Evolutionary conservation across 2,329 filamentous ascomycete genomes (phyloP), one percentile per base, ranked within the genome.

Genomic region (Clonostachys byssicola): DNA sequence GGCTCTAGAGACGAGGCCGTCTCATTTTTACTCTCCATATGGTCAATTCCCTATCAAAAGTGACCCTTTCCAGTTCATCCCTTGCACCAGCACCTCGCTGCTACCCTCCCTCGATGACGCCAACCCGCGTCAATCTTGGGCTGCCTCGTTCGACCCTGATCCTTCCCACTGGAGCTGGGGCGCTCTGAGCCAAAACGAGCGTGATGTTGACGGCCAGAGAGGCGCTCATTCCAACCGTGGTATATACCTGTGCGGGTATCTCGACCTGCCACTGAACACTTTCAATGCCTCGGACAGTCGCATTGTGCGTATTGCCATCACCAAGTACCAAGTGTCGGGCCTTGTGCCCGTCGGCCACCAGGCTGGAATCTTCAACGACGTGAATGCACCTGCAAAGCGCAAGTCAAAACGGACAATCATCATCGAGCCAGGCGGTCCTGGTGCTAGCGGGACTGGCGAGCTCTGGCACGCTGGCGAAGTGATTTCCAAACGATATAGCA

Each of bases 361-460:
- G 10, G 23, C 23, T 30, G 23, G 23, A 10, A 30, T 30, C 3
- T 10, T 10, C 23, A 30, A 30, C 9, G 23, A 30, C 10, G 23
- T 10, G 23, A 30, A 30, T 10, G 23, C 23, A 30, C 23, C 23
- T 30, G 23, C 23, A 30, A 52, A 60, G 44, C 52, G 47, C 33
- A 18, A 14, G 46, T 76, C 70, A 52, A 57, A 67, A 43, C 63
- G 74, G 16, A 77, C 75, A 3, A 66, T 78, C 36, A 66, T 78
- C 17, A 59, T 78, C 34, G 68, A 78, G 47, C 75, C 75, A 4
- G 75, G 76, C 40, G 74, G 74, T 10, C 74, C 74, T 0, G 74
- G 74, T 2, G 74, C 70, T 13, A 74, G 71, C 50, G 75, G 74
- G 5, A 74, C 69, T 0, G 57, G 47, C 1, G 69, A 70, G 38